Evolutionary conservation across 1,284 basidiomycete species (phyloP).

Genomic region (Fomitopsis schrenkii): DNA sequence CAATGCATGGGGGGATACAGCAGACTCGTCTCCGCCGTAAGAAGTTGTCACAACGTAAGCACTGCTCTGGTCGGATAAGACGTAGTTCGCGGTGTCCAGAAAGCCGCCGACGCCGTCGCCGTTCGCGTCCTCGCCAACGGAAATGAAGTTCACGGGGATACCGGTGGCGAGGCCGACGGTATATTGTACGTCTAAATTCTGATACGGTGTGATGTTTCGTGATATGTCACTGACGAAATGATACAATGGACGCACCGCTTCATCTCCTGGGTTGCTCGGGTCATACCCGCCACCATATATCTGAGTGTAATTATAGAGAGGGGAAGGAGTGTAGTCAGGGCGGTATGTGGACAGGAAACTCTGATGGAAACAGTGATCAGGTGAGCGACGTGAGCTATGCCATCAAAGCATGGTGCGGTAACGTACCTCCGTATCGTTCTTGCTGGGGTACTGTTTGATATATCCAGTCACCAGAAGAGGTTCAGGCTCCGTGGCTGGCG

Average conservation of each 20-base stretch:
- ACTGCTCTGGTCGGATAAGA: slow-evolving; percentile 29
- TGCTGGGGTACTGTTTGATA: slow-evolving; percentile 50
- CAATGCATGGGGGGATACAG: slow-evolving; percentile 37
- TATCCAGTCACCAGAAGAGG: slow-evolving; percentile 55
- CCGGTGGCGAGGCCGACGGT: slow-evolving; percentile 45
- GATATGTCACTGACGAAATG: neutral
- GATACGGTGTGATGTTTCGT: neutral
- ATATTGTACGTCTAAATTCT: slow-evolving; percentile 63
- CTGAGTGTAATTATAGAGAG: slow-evolving; percentile 48
- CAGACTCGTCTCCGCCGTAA: slow-evolving; percentile 22
- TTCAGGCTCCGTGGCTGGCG: slow-evolving; percentile 40
- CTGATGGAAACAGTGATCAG: slow-evolving; percentile 22
- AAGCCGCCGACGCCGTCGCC: slow-evolving; percentile 17
- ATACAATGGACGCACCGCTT: slow-evolving; percentile 12
- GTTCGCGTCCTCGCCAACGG: slow-evolving; percentile 38
- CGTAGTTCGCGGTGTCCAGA: slow-evolving; percentile 23
- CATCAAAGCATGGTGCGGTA: neutral
- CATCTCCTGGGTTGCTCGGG: slow-evolving; percentile 19
- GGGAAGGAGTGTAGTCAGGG: slow-evolving; percentile 43
- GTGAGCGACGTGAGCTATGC: slow-evolving; percentile 18
- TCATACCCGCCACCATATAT: slow-evolving; percentile 54
- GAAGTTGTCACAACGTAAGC: slow-evolving; percentile 50
- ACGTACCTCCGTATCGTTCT: slow-evolving; percentile 40
- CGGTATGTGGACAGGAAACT: slow-evolving; percentile 47
- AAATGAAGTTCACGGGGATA: slow-evolving; percentile 31